Evolutionary conservation across 768 basidiomycete genomes (phyloP), one percentile per base, ranked within the genome.

Genomic region (Leccinellum albellum): DNA sequence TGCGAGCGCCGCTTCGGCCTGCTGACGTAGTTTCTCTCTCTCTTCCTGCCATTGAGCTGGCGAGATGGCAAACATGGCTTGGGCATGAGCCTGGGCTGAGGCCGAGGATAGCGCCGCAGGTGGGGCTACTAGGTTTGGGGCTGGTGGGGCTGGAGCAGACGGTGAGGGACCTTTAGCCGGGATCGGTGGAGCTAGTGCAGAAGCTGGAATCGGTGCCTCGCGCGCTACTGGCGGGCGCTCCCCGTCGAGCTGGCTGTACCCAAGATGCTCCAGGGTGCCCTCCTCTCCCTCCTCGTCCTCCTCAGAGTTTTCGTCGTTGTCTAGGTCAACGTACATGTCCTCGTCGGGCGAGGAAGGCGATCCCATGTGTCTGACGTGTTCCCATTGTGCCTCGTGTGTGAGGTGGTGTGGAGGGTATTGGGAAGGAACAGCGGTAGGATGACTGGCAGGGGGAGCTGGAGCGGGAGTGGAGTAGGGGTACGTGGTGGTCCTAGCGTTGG

Each of bases 361-460:
- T 1, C 55, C 45, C 0, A 14, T 65, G 3, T 12, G 26, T 20
- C 58, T 61, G 50, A 69, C 44, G 33, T 68, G 58, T 23, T 68
- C 67, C 66, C 66, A 69, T 31, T 60, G 67, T 2, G 57, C 6
- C 6, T 67, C 67, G n/a, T 57, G 57, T 23, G 49, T 1, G 0
- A 9, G 53, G 8, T 2, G 56, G 17, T 57, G 14, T 14, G 45
- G 23, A 3, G 56, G 60, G 32, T 57, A 61, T 33, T 64, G 60
- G 13, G 54, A 37, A 31, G 63, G 45, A 14, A 37, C 23, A 4
- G 20, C 10, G 31, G 50, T 50, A n/a, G 20, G 12, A 20, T 42
- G 50, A 23, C n/a, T 28, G 28, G 32, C 29, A 13, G 50, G 3
- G 20, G 50, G 45, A 24, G 3, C 23, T 13, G 45, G 45, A 24